Evolutionary conservation across 2,329 filamentous ascomycete genomes (phyloP).

Genomic region (Apiospora pterosperma): DNA sequence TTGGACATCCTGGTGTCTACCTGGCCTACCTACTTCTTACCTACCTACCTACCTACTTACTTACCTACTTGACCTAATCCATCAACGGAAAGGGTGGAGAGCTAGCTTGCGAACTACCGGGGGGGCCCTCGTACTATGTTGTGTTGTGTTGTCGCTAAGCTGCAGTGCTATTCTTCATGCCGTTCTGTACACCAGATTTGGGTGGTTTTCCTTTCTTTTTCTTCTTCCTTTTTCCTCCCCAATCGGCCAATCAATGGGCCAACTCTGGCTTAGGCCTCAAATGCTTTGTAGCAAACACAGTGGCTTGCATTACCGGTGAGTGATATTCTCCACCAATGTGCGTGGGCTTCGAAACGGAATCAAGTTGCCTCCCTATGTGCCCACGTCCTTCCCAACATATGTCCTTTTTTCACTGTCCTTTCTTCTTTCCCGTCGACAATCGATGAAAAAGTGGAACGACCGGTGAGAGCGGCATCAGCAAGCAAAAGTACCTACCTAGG

Average conservation of each 20-base stretch:
- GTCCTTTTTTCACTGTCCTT: too few species aligned
- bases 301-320: slow-evolving; percentile 2
- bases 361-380: background rate
- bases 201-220: background rate
- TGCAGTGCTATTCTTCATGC: background rate
- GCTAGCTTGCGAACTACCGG: background rate
- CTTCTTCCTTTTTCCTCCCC: background rate
- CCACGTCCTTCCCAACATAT: too few species aligned
- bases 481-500: too few species aligned
- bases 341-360: background rate
- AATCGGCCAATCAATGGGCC: background rate
- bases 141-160: background rate
- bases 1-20: background rate
- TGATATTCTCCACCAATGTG: background rate
- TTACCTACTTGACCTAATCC: too few species aligned
- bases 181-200: background rate
- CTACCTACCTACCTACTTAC: too few species aligned
- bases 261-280: too few species aligned
- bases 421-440: too few species aligned
- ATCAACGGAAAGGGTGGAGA: background rate
- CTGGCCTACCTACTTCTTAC: too few species aligned
- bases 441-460: too few species aligned
- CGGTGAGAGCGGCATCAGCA: too few species aligned
- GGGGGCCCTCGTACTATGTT: background rate
- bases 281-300: background rate